A percentile compares a stretch with the other conserved stretches of the same genome.
These are phyloP conservation scores for Noccaea caerulescens DNA, from an alignment of 345 rosid genomes.

Conservation along the genomic window DNA sequence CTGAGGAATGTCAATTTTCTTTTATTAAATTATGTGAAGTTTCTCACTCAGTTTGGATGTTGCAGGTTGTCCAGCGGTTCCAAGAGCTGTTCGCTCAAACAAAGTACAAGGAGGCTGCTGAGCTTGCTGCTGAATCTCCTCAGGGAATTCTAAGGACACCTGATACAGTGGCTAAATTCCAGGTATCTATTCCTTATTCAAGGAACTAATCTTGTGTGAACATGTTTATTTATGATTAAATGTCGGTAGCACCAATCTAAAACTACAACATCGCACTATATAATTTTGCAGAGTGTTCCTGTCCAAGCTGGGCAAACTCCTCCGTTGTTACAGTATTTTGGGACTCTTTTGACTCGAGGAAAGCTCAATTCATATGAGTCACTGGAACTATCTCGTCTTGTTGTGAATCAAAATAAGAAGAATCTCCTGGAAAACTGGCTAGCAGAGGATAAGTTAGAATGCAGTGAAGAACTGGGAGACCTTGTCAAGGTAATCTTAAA, in stretches of 20 bases:
- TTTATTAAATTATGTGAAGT: neutral
- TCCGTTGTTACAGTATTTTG: conserved; percentile 95
- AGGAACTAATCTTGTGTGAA: neutral
- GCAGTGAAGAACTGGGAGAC: conserved; percentile 99
- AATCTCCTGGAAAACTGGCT: conserved; percentile 97
- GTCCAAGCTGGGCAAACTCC: conserved; percentile 99
- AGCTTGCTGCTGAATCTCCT: conserved; percentile 99
- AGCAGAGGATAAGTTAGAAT: conserved; percentile 97
- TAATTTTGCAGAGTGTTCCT: conserved; percentile 83
- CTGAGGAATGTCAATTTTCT: neutral
- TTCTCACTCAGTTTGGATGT: conserved; percentile 26
- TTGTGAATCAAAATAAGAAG: conserved; percentile 97
- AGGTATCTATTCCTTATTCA: conserved; percentile 57
- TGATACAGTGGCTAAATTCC: conserved; percentile 96
- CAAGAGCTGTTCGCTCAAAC: conserved; percentile 97
- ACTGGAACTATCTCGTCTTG: conserved; percentile 95
- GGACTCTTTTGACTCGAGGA: conserved; percentile 91
- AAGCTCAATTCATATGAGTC: conserved; percentile 98
- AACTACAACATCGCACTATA: neutral
- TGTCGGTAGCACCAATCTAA: conserved; percentile 3
- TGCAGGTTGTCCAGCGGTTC: conserved; percentile 96
- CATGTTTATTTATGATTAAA: neutral
- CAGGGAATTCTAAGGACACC: conserved; percentile 97
- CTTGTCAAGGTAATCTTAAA: conserved; percentile 81
- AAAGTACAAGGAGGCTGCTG: conserved; percentile 99